These are phyloP conservation scores for Pleurotus tuoliensis DNA, from an alignment of 768 basidiomycete species.

Conservation along the genomic window DNA sequence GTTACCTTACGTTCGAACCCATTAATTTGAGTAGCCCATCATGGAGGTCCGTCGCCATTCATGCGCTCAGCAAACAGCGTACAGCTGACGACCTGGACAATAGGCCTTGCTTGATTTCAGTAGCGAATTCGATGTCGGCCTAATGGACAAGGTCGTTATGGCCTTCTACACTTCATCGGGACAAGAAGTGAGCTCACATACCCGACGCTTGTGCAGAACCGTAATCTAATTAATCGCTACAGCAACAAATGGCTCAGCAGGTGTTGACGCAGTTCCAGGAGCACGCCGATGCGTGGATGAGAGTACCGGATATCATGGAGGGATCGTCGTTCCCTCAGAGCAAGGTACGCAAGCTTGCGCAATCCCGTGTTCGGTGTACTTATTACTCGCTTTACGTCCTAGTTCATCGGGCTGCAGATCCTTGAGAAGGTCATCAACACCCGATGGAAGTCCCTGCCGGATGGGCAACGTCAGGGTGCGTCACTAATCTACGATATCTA, in stretches of 20 bases:
- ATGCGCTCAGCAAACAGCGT: constrained; percentile 4
- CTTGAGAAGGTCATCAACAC: constrained; percentile 93
- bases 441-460: constrained; percentile 93
- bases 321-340: constrained; percentile 79
- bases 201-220: constrained; percentile 7
- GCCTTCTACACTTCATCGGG: constrained; percentile 86
- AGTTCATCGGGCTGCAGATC: constrained; percentile 98
- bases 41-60: constrained; percentile 39
- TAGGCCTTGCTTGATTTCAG: constrained; percentile 92
- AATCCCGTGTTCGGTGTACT: neutral
- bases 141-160: constrained; percentile 92
- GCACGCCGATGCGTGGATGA: constrained; percentile 93
- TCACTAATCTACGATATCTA: too few species aligned
- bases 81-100: constrained; percentile 16
- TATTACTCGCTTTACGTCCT: constrained; percentile 5
- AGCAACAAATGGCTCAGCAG: constrained; percentile 96
- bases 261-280: constrained; percentile 96
- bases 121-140: constrained; percentile 85
- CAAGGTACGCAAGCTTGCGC: constrained; percentile 47
- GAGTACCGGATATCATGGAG: constrained; percentile 92
- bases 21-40: constrained; percentile 15
- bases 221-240: constrained; percentile 6
- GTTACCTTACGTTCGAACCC: neutral
- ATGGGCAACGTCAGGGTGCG: constrained; percentile 88
- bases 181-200: constrained; percentile 57